phyloP scores from a whole-genome alignment of 2,329 filamentous ascomycete genomes.

The Cyclaneusma minus region DNA sequence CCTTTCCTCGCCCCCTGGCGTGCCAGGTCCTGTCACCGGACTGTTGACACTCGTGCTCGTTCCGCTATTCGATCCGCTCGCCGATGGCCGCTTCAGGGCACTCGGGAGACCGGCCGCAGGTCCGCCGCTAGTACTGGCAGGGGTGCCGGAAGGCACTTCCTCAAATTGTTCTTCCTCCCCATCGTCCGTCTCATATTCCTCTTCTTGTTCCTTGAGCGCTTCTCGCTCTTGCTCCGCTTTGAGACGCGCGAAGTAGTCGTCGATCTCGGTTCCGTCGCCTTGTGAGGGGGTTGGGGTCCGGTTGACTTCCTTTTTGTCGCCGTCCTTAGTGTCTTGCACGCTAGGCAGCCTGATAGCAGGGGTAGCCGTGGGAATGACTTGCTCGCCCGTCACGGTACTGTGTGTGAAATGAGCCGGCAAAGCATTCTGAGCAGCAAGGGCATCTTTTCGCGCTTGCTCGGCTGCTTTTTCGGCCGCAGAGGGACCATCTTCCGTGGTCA shows the following conservation, averaged over 20 bases:
- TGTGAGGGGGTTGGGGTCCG: constrained; percentile 21
- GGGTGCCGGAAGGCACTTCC: constrained; percentile 23
- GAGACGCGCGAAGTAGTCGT: constrained; percentile 51
- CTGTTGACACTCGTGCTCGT: constrained; percentile 17
- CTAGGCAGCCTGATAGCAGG: too few species aligned
- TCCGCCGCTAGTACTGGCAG: constrained; percentile 12
- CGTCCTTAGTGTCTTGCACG: constrained; percentile 28
- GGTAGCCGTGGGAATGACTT: constrained; percentile 31
- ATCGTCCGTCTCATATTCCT: constrained; percentile 31
- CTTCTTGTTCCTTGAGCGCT: constrained; percentile 31
- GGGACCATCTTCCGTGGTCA: constrained; percentile 49
- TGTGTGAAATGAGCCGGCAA: constrained; percentile 58
- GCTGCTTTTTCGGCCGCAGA: constrained; percentile 51
- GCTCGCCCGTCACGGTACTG: constrained; percentile 50
- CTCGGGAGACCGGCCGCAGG: constrained; percentile 10
- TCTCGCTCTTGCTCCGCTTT: constrained; percentile 42
- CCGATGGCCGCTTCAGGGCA: constrained; percentile 11
- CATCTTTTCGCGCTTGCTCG: constrained; percentile 48
- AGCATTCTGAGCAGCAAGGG: constrained; percentile 51
- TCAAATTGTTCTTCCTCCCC: constrained; percentile 33
- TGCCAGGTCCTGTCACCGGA: constrained; percentile 18
- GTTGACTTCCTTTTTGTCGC: constrained; percentile 28
- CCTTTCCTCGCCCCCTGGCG: constrained; percentile 25
- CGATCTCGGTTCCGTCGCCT: constrained; percentile 41
- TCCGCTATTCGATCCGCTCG: constrained; percentile 11